Percentiles rank a stretch among this genome's conserved stretches.
Conservation (phyloP, 2,329 filamentous ascomycete genomes). For the Davidsoniella neocaledoniae region DNA sequence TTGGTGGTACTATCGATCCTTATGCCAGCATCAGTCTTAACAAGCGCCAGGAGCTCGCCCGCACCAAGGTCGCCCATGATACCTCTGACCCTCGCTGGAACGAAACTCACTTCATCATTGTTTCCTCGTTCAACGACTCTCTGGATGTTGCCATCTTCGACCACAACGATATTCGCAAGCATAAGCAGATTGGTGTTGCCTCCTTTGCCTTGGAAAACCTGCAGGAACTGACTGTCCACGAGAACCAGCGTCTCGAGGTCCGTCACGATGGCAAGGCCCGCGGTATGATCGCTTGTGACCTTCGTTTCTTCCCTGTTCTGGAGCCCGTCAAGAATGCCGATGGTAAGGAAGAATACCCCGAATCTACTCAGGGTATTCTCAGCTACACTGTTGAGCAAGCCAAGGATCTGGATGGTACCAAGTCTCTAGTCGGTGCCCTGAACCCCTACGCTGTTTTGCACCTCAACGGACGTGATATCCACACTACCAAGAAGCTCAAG, state of each 20-base stretch:
- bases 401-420: slow-evolving; percentile 84
- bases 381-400: slow-evolving; percentile 89
- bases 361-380: slow-evolving; percentile 84
- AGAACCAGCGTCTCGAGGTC: slow-evolving; percentile 74
- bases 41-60: slow-evolving; percentile 60
- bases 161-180: slow-evolving; percentile 90
- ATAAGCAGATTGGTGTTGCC: slow-evolving; percentile 75
- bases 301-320: slow-evolving; percentile 91
- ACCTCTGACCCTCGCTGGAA: slow-evolving; percentile 84
- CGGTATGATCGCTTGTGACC: slow-evolving; percentile 62
- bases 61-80: slow-evolving; percentile 76
- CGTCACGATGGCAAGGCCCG: slow-evolving; percentile 69
- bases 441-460: slow-evolving; percentile 82
- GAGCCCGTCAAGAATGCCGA: slow-evolving; percentile 35
- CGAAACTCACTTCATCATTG: slow-evolving; percentile 88
- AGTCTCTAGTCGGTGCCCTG: slow-evolving; percentile 78
- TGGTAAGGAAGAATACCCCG: slow-evolving; percentile 62
- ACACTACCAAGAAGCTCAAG: slow-evolving; percentile 82
- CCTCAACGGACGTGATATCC: slow-evolving; percentile 82
- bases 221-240: slow-evolving; percentile 58
- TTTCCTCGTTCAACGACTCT: slow-evolving; percentile 78
- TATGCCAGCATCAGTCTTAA: slow-evolving; percentile 79
- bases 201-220: slow-evolving; percentile 74
- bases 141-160: slow-evolving; percentile 77
- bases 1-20: slow-evolving; percentile 79